phyloP scores from a whole-genome alignment of 148 eudicot species.

The Polygonum aviculare region DNA sequence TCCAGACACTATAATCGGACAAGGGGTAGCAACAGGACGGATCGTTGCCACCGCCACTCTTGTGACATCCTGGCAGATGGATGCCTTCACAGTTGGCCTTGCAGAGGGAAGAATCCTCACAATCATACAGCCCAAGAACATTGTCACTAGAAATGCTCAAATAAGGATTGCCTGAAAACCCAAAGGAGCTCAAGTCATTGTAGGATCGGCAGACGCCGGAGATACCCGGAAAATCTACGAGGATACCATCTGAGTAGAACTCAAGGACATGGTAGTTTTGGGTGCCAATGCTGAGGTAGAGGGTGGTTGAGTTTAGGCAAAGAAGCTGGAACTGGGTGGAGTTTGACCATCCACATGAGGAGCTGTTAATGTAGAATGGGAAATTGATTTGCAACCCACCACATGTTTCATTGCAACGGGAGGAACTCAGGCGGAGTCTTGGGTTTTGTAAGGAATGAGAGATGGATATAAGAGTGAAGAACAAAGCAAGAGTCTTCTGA shows the following conservation, averaged over 20 bases:
- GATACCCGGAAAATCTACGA: conserved; percentile 51
- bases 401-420: conserved; percentile 39
- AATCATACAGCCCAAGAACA: conserved; percentile 62
- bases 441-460: neutral
- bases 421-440: neutral
- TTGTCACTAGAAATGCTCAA: conserved; percentile 67
- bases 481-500: neutral
- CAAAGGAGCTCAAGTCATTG: conserved; percentile 52
- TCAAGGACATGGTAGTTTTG: conserved; percentile 47
- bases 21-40: conserved; percentile 71
- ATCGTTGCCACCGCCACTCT: conserved; percentile 14
- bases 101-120: conserved; percentile 75
- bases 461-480: neutral
- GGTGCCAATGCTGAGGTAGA: conserved; percentile 38
- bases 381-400: conserved; percentile 40
- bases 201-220: conserved; percentile 40
- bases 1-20: conserved; percentile 50
- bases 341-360: conserved; percentile 27
- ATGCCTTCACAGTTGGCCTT: conserved; percentile 45
- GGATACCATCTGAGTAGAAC: conserved; percentile 59
- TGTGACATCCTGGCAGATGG: conserved; percentile 31
- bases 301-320: conserved; percentile 47
- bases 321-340: conserved; percentile 34
- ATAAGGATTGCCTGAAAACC: conserved; percentile 34
- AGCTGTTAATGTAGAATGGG: conserved; percentile 50